Conservation (phyloP, 2,329 filamentous ascomycete genomes). For the Piedraia hortae region DNA sequence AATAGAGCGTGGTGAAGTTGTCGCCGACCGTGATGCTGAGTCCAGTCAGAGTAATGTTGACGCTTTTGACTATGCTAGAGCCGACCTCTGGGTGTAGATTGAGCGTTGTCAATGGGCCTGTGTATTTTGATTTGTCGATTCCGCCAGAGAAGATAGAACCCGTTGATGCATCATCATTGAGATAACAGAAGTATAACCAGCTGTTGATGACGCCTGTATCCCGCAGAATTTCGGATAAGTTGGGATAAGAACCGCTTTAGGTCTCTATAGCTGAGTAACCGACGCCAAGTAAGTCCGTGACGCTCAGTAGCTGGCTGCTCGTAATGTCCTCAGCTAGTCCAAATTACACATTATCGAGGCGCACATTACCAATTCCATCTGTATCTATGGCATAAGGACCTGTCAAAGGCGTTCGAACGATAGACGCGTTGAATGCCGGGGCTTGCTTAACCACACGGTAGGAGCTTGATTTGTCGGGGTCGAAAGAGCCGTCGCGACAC, state of each 20-base stretch:
- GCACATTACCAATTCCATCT: conserved; percentile 9
- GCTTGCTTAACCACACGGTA: conserved; percentile 6
- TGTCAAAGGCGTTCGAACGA: conserved; percentile 9
- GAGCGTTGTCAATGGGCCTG: conserved; percentile 9
- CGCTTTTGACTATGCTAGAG: conserved; percentile 6
- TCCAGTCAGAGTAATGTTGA: conserved; percentile 9
- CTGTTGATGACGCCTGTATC: conserved; percentile 9
- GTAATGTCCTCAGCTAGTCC: conserved; percentile 9
- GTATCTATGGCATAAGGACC: conserved; percentile 9
- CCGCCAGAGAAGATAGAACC: conserved; percentile 13
- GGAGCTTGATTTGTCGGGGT: conserved; percentile 7
- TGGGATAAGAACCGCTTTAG: conserved; percentile 11
- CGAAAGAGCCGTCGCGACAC: conserved; percentile 10
- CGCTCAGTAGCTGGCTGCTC: conserved; percentile 8
- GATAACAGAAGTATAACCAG: conserved; percentile 10
- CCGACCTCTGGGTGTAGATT: conserved; percentile 9
- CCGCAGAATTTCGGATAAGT: conserved; percentile 11
- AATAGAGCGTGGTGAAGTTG: conserved; percentile 4
- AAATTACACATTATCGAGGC: conserved; percentile 9
- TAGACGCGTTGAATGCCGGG: conserved; percentile 9
- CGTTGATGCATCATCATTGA: conserved; percentile 8
- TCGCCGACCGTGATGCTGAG: conserved; percentile 5
- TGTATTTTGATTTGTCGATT: conserved; percentile 10
- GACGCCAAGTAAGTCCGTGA: conserved; percentile 11
- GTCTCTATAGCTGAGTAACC: conserved; percentile 10